A percentile compares a stretch with the other conserved stretches of the same genome.
phyloP scores from a whole-genome alignment of 108 stramenopile species.

The Nannochloropsis salina region DNA sequence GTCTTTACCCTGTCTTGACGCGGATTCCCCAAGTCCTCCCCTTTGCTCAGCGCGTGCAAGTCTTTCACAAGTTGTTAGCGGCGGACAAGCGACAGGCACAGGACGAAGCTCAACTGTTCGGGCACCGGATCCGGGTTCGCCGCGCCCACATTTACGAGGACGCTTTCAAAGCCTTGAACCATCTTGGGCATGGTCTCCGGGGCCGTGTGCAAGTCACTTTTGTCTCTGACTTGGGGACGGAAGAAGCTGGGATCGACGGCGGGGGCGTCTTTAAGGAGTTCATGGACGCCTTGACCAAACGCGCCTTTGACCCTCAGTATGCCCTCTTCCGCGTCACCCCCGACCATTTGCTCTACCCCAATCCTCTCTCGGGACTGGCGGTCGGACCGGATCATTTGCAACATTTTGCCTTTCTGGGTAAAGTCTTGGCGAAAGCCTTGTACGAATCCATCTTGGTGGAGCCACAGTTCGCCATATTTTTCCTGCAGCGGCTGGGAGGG shows the following conservation, averaged over 20 bases:
- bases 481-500: slow-evolving; percentile 52
- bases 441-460: slow-evolving; percentile 65
- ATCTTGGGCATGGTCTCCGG: slow-evolving; percentile 21
- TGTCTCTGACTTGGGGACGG: slow-evolving; percentile 75
- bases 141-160: slow-evolving; percentile 22
- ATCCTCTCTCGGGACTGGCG: not conserved
- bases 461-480: slow-evolving; percentile 45
- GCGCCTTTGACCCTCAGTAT: slow-evolving; percentile 47
- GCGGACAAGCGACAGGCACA: slow-evolving; percentile 23
- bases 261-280: slow-evolving; percentile 97
- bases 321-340: slow-evolving; percentile 47
- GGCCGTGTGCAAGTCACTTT: slow-evolving; percentile 86
- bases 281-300: slow-evolving; percentile 54
- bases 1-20: not conserved
- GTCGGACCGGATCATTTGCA: slow-evolving; percentile 46
- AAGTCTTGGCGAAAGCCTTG: slow-evolving; percentile 89
- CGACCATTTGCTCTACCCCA: slow-evolving; percentile 46
- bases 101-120: not conserved
- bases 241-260: slow-evolving; percentile 98
- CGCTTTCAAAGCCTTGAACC: not conserved
- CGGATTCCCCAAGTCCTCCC: slow-evolving; percentile 38
- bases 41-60: slow-evolving; percentile 36
- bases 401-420: slow-evolving; percentile 84
- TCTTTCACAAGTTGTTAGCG: slow-evolving; percentile 38
- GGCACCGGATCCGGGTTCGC: slow-evolving; percentile 11